Conservation (phyloP, 306 rosid species). For the Quercus cerris region DNA sequence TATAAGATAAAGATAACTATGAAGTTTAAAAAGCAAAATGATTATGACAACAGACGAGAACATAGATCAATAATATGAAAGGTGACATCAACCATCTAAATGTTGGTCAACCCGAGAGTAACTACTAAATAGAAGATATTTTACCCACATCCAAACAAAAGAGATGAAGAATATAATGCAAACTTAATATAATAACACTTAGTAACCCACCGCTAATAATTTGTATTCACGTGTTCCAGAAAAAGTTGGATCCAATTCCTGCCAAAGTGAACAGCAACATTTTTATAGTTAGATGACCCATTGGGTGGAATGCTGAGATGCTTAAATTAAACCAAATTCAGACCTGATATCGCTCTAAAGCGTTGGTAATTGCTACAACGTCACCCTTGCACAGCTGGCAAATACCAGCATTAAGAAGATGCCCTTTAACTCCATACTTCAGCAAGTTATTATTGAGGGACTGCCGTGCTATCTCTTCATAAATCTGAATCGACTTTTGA, state of each 20-base stretch:
- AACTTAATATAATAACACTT: neutral
- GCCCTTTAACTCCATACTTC: slow-evolving; percentile 96
- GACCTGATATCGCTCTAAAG: slow-evolving; percentile 83
- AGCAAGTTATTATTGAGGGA: slow-evolving; percentile 83
- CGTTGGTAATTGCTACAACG: slow-evolving; percentile 75
- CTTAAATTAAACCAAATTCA: slow-evolving; percentile 26
- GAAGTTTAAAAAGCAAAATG: neutral
- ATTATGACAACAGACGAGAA: neutral
- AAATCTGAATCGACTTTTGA: slow-evolving; percentile 75
- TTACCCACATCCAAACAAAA: neutral
- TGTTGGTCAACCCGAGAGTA: neutral
- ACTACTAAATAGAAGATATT: neutral
- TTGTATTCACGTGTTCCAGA: slow-evolving; percentile 84
- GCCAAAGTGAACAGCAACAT: slow-evolving; percentile 34
- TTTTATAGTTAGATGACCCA: slow-evolving; percentile 22
- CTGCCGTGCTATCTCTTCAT: slow-evolving; percentile 84
- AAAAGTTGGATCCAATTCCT: slow-evolving; percentile 97
- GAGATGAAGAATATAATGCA: neutral
- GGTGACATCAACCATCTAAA: neutral
- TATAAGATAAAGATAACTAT: neutral
- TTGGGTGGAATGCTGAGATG: slow-evolving; percentile 13
- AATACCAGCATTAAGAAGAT: slow-evolving; percentile 94
- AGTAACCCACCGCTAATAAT: slow-evolving; percentile 66
- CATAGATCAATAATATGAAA: neutral
- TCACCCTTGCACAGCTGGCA: slow-evolving; percentile 95